Conservation (phyloP, 345 rosid species). For the Atalantia buxifolia region DNA sequence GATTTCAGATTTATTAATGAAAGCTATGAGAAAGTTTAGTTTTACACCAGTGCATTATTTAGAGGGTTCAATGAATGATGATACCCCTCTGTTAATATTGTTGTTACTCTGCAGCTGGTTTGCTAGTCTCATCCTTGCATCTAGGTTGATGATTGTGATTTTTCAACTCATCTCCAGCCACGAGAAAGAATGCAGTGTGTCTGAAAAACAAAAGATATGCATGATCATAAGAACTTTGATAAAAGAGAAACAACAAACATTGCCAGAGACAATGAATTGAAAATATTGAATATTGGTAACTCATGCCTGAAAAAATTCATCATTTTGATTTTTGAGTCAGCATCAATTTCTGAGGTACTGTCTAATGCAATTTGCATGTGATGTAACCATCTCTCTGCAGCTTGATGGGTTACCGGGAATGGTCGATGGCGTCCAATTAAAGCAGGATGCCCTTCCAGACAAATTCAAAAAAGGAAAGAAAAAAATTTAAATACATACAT, state of each 20-base stretch:
- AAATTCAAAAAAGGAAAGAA: neutral
- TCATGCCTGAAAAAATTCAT: slow-evolving; percentile 77
- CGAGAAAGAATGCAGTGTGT: slow-evolving; percentile 92
- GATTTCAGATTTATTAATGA: slow-evolving; percentile 3
- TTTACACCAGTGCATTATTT: neutral
- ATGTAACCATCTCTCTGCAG: slow-evolving; percentile 86
- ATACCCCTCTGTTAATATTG: neutral
- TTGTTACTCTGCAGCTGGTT: slow-evolving; percentile 32
- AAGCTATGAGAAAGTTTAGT: neutral
- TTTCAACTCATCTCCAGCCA: slow-evolving; percentile 89
- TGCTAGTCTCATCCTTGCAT: slow-evolving; percentile 46
- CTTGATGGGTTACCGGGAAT: slow-evolving; percentile 77
- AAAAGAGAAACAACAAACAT: neutral
- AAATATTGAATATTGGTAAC: neutral
- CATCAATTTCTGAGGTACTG: slow-evolving; percentile 54
- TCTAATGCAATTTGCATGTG: slow-evolving; percentile 86
- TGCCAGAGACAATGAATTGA: neutral
- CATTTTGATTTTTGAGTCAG: slow-evolving; percentile 69
- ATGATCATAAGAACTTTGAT: neutral
- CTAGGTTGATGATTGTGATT: slow-evolving; percentile 41
- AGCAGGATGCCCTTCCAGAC: slow-evolving; percentile 73
- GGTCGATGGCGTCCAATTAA: slow-evolving; percentile 84
- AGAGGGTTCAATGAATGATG: neutral
- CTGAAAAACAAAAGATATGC: slow-evolving; percentile 30
- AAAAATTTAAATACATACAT: no score